These are phyloP conservation scores for Acacia acuminata DNA, from an alignment of 306 rosid genomes.

Conservation along the genomic window DNA sequence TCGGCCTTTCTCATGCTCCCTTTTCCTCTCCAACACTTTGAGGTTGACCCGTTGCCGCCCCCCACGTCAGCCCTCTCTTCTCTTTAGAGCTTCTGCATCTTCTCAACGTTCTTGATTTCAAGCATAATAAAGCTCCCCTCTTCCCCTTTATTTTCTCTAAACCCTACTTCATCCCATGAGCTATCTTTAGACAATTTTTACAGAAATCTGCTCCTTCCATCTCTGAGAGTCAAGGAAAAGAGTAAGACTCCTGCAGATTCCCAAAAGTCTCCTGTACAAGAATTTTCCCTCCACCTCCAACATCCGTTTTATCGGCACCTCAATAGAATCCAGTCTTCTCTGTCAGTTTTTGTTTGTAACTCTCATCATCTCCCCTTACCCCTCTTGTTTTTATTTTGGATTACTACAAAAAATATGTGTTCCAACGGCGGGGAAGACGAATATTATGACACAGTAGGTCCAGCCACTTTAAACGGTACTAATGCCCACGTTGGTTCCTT, in stretches of 20 bases:
- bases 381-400: background rate
- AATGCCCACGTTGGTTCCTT: slow-evolving; percentile 19
- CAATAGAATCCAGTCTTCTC: background rate
- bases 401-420: slow-evolving; percentile 48
- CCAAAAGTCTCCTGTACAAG: background rate
- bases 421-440: slow-evolving; percentile 69
- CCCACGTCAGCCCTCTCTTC: background rate
- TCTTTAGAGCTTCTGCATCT: background rate
- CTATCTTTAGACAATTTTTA: slow-evolving; percentile 31
- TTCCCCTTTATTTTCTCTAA: slow-evolving; percentile 24
- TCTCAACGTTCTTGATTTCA: slow-evolving; percentile 7
- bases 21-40: slow-evolving; percentile 25
- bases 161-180: slow-evolving; percentile 37
- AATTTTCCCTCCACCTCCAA: background rate
- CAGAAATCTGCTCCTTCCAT: slow-evolving; percentile 30
- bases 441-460: background rate
- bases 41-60: slow-evolving; percentile 10
- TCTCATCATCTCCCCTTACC: background rate
- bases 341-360: background rate
- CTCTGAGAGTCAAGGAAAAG: slow-evolving; percentile 45
- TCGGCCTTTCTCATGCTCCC: slow-evolving; percentile 28
- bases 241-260: slow-evolving; percentile 27
- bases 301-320: background rate
- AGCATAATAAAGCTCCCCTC: slow-evolving; percentile 25
- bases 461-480: too few relatives aligned